phyloP scores from a whole-genome alignment of 768 basidiomycete species.

The Flagelloscypha sp. region DNA sequence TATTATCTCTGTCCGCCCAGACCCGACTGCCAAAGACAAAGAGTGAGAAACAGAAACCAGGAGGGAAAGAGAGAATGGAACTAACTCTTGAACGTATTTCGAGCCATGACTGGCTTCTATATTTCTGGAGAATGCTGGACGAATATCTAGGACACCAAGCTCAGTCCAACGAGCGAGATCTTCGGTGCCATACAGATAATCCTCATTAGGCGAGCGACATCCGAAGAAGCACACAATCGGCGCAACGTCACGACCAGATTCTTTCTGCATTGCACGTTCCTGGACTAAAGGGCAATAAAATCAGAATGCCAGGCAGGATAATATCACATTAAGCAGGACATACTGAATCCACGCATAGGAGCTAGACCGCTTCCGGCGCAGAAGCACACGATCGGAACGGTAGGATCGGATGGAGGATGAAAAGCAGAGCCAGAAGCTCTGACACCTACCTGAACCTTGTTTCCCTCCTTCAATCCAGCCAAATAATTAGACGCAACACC shows the following conservation, averaged over 20 bases:
- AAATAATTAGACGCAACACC: conserved; percentile 42
- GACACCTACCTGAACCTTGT: conserved; percentile 34
- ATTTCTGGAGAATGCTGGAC: conserved; percentile 33
- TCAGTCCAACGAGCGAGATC: conserved; percentile 36
- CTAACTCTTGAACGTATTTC: conserved; percentile 33
- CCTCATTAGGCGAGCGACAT: conserved; percentile 31
- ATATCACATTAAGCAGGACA: too few species aligned
- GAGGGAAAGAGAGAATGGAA: not conserved
- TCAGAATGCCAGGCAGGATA: too few species aligned
- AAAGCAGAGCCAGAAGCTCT: conserved; percentile 30
- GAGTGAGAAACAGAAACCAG: conserved; percentile 1
- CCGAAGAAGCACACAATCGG: conserved; percentile 39
- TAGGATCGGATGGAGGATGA: conserved; percentile 34
- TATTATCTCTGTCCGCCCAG: conserved; percentile 30
- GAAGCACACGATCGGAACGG: conserved; percentile 35
- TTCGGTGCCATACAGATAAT: conserved; percentile 34
- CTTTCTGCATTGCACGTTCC: conserved; percentile 40
- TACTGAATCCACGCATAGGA: conserved; percentile 43
- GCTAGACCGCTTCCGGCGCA: conserved; percentile 40
- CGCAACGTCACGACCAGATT: conserved; percentile 32
- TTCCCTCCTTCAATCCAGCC: conserved; percentile 29
- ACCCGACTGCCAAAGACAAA: conserved; percentile 26
- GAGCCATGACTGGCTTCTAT: conserved; percentile 22
- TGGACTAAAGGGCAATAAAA: too few species aligned
- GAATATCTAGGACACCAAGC: conserved; percentile 34